A percentile compares a stretch with the other conserved stretches of the same genome.
Evolutionary conservation across 164 flowering plant genomes (phyloP).

Genomic region (Sedum album): DNA sequence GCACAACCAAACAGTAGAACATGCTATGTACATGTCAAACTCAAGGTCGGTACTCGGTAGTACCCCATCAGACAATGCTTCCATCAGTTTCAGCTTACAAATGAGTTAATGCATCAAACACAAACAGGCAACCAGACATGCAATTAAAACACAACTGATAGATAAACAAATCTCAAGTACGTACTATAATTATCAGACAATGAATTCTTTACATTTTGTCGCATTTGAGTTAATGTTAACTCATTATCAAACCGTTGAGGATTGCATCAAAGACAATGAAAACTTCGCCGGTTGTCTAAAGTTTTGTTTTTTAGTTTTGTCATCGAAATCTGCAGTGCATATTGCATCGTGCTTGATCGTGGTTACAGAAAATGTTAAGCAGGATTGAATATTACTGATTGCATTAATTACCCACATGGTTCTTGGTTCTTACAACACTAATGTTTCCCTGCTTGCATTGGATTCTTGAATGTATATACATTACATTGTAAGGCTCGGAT

Average conservation of each 20-base stretch:
- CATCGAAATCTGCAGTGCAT: background rate
- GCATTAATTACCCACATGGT: slow-evolving; percentile 4
- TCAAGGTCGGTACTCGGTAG: too few relatives aligned
- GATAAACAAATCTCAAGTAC: too few relatives aligned
- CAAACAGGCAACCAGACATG: too few relatives aligned
- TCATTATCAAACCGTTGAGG: too few relatives aligned
- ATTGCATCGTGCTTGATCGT: background rate
- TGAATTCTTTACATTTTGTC: background rate
- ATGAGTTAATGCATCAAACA: too few relatives aligned
- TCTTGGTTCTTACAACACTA: background rate
- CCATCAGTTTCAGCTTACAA: too few relatives aligned
- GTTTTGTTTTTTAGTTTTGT: background rate
- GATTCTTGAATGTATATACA: background rate
- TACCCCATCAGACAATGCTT: too few relatives aligned
- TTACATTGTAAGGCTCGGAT: too few relatives aligned
- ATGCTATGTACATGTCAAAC: too few relatives aligned
- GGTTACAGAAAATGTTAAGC: background rate
- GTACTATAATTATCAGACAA: background rate
- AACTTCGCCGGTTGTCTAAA: background rate
- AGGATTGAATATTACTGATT: too few relatives aligned
- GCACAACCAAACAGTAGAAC: too few relatives aligned
- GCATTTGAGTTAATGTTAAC: background rate
- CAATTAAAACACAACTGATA: too few relatives aligned
- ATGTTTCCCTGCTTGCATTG: background rate
- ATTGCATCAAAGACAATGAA: background rate